Percentiles rank a stretch among this genome's conserved stretches.
Evolutionary conservation across 306 rosid species (phyloP).

Genomic region (Lathyrus tuberosus): DNA sequence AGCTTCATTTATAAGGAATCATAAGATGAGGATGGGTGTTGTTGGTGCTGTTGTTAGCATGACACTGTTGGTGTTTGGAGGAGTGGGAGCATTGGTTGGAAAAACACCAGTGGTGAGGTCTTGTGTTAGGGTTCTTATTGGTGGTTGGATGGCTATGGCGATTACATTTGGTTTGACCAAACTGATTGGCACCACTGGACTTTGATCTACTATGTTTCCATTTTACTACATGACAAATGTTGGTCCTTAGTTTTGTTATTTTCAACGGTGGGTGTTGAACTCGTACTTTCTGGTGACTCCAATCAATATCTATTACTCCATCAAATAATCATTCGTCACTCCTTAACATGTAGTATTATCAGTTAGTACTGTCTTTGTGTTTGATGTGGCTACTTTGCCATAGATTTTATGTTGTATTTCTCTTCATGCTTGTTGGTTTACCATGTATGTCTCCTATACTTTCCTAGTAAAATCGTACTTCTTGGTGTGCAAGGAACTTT

Average conservation of each 20-base stretch:
- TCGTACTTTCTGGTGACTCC: too few relatives aligned
- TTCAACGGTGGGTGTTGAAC: too few relatives aligned
- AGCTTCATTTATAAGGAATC: conserved; percentile 53
- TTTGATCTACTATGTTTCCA: conserved; percentile 13
- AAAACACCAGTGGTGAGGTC: conserved; percentile 55
- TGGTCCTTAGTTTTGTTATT: too few relatives aligned
- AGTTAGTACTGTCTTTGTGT: neutral
- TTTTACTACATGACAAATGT: too few relatives aligned
- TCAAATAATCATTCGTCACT: neutral
- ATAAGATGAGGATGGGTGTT: conserved; percentile 52
- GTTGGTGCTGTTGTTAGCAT: conserved; percentile 51
- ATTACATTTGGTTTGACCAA: conserved; percentile 73
- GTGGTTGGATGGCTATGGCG: conserved; percentile 86
- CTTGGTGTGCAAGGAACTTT: too few relatives aligned
- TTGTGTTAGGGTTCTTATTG: conserved; percentile 57
- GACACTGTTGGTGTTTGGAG: conserved; percentile 61
- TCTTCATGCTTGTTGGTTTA: neutral
- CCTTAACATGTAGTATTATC: neutral
- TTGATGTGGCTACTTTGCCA: neutral
- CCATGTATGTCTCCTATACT: neutral
- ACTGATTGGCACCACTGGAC: conserved; percentile 46
- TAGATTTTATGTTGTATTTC: neutral
- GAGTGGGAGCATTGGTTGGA: conserved; percentile 59
- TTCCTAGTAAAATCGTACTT: neutral
- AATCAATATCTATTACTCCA: too few relatives aligned